Evolutionary conservation across 2,329 filamentous ascomycete genomes (phyloP).

Genomic region (Aureobasidium sp.): DNA sequence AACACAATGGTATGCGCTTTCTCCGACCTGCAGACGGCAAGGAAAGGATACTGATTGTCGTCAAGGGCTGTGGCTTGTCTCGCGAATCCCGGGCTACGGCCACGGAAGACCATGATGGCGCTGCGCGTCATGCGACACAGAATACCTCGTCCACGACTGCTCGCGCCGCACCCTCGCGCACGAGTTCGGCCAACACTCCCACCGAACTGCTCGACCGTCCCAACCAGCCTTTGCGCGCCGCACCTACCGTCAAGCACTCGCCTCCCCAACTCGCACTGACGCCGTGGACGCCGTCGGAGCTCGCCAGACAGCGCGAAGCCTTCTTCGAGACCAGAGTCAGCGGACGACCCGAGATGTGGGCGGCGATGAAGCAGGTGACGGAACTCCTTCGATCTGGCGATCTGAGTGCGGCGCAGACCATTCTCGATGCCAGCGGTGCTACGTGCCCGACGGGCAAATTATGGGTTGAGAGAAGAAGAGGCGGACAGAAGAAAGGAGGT

Average conservation of each 20-base stretch:
- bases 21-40: neutral
- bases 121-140: neutral
- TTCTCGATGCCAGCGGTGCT: slow-evolving; percentile 66
- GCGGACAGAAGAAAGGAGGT: slow-evolving; percentile 26
- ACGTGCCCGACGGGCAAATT: slow-evolving; percentile 38
- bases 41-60: neutral
- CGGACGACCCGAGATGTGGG: slow-evolving; percentile 73
- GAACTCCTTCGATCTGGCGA: slow-evolving; percentile 56
- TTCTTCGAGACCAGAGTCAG: slow-evolving; percentile 90
- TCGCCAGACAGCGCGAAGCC: slow-evolving; percentile 66
- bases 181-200: slow-evolving; percentile 5
- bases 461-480: slow-evolving; percentile 19
- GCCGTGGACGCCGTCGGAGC: slow-evolving; percentile 61
- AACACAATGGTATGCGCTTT: slow-evolving; percentile 14
- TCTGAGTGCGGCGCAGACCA: slow-evolving; percentile 59
- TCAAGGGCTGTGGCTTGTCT: slow-evolving; percentile 13
- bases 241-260: slow-evolving; percentile 18
- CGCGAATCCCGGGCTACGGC: slow-evolving; percentile 9
- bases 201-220: slow-evolving; percentile 18
- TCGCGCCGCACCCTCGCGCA: neutral
- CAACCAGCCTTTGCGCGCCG: slow-evolving; percentile 24
- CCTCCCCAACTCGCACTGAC: slow-evolving; percentile 29
- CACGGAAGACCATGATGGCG: neutral
- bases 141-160: neutral
- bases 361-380: slow-evolving; percentile 60